Base-by-base conservation (phyloP, 2,329 filamentous ascomycete genomes). In the Exserohilum turcica region DNA sequence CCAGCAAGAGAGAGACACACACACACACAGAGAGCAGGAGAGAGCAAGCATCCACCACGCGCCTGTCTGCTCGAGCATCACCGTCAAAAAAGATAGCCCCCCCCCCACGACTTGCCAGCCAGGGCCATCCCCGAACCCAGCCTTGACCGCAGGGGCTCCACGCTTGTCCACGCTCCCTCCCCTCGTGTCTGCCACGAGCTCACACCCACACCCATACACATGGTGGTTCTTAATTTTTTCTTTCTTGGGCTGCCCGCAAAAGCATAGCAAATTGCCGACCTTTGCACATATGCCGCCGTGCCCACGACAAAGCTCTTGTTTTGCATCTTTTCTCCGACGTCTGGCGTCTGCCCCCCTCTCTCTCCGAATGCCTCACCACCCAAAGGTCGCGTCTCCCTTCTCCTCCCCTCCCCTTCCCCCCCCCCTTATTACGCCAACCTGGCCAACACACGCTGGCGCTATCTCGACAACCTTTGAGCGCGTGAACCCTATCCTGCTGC, bases 271-370 rank as follows among this genome's bases (percentile, higher is more conserved):
- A 43, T 16, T 16, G n/a, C 42, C n/a, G 19, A 32, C 42, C 33
- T 33, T n/a, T 28, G 32, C 42, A 21, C 38, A 16, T 21, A n/a
- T 8, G n/a, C 24, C n/a, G 7, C 8, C 13, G 28, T 33, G 13
- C 42, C 42, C 15, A 32, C 16, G 7, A 21, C 42, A 28, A 27
- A 42, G 28, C 31, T 37, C 8, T 29, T 38, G 50, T 43, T 48
- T 50, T 54, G 52, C 55, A 50, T 48, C 33, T 48, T n/a, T n/a
- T 52, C 55, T 60, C 48, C 46, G 48, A 60, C 46, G 46, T 50
- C 40, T 52, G 33, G 47, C 9, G 46, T 51, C 28, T 33, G 42
- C 42, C 8, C 24, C n/a, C n/a, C n/a, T n/a, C n/a, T n/a, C n/a
- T 47, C 39, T 7, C 21, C 18, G 44, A 18, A 18, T 48, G n/a